phyloP scores from a whole-genome alignment of 768 basidiomycete species.

The Suillus placidus region DNA sequence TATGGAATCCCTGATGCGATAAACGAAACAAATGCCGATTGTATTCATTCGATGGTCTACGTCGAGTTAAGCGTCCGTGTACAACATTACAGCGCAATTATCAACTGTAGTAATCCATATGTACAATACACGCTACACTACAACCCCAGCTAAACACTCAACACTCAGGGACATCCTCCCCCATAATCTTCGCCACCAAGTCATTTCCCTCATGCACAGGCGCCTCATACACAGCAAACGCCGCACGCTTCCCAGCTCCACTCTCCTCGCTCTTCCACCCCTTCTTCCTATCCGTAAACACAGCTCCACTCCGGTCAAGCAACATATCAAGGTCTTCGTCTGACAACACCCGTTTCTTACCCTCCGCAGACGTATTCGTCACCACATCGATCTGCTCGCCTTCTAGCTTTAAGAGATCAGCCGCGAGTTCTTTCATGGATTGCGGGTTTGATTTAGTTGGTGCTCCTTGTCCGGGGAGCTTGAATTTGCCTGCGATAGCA shows the following conservation, averaged over 20 bases:
- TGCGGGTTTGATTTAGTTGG: slow-evolving; percentile 50
- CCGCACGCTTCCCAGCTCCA: slow-evolving; percentile 44
- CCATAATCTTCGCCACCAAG: slow-evolving; percentile 69
- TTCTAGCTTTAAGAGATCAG: slow-evolving; percentile 75
- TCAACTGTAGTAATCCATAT: neutral
- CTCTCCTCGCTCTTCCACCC: slow-evolving; percentile 65
- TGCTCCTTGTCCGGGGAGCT: slow-evolving; percentile 60
- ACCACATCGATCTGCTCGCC: slow-evolving; percentile 91
- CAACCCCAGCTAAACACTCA: neutral
- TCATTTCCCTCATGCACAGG: slow-evolving; percentile 66
- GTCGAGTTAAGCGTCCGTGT: neutral
- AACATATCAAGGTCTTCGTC: slow-evolving; percentile 81
- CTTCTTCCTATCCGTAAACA: slow-evolving; percentile 67
- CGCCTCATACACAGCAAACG: slow-evolving; percentile 80
- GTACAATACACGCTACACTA: neutral
- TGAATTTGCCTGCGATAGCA: slow-evolving; percentile 72
- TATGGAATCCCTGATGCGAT: neutral
- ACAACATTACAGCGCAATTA: neutral
- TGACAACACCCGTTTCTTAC: slow-evolving; percentile 73
- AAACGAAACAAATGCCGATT: neutral
- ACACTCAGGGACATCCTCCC: slow-evolving; percentile 38
- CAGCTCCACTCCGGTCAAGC: slow-evolving; percentile 76
- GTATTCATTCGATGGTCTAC: neutral
- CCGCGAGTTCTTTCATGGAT: slow-evolving; percentile 80
- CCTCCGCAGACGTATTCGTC: slow-evolving; percentile 62